phyloP scores from a whole-genome alignment of 805 yeast genomes.

The Wickerhamomyces mucosus region DNA sequence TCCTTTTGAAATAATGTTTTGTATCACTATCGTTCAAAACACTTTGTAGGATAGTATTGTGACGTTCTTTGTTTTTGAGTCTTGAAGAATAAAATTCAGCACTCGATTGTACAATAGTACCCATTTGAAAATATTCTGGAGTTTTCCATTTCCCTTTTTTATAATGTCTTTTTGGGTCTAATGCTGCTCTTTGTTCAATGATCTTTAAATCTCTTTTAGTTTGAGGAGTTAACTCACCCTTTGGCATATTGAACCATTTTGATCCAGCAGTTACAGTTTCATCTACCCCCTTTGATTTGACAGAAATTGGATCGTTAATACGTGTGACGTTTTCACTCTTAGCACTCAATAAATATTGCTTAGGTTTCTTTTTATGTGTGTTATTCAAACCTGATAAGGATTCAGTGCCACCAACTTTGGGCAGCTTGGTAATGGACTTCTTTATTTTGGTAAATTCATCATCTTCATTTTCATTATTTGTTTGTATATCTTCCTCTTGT shows the following conservation, averaged over 20 bases:
- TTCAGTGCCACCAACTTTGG: constrained; percentile 24
- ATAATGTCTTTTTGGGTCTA: constrained; percentile 94
- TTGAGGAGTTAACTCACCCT: constrained; percentile 61
- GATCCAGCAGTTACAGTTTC: constrained; percentile 32
- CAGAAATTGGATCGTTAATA: constrained; percentile 38
- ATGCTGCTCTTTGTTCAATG: constrained; percentile 77
- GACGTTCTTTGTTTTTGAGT: constrained; percentile 61
- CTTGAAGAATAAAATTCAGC: constrained; percentile 68
- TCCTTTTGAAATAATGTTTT: constrained; percentile 73
- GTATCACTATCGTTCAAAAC: constrained; percentile 64
- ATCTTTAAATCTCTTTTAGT: constrained; percentile 70
- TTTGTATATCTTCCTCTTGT: neutral
- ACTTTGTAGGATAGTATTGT: constrained; percentile 73
- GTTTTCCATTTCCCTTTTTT: constrained; percentile 73
- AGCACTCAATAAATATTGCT: constrained; percentile 8
- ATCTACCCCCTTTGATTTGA: constrained; percentile 8
- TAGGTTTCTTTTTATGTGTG: constrained; percentile 16
- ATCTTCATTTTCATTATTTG: constrained; percentile 12
- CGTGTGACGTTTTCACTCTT: constrained; percentile 17
- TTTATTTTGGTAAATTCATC: constrained; percentile 28
- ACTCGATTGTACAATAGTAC: constrained; percentile 78
- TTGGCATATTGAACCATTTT: constrained; percentile 77
- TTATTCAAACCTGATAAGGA: constrained; percentile 4
- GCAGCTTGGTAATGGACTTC: constrained; percentile 27
- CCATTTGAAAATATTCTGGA: constrained; percentile 79